These are phyloP conservation scores for Lentinula detonsa DNA, from an alignment of 768 basidiomycete species.

Conservation along the genomic window DNA sequence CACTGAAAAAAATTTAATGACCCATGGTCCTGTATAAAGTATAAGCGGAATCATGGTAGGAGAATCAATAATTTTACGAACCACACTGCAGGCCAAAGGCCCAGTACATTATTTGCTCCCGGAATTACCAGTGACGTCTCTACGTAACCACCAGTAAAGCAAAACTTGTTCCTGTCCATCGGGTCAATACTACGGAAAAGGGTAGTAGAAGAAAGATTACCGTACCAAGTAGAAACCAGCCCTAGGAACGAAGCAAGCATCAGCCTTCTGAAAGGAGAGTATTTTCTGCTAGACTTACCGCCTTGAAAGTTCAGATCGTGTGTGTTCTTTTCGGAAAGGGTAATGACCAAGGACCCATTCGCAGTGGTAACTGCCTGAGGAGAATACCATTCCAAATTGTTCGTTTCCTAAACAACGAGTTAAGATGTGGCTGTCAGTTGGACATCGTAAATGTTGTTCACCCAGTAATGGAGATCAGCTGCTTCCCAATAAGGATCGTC, in stretches of 20 bases:
- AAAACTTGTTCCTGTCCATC: conserved; percentile 74
- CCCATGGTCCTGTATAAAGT: conserved; percentile 33
- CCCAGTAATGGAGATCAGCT: conserved; percentile 76
- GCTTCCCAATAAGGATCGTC: conserved; percentile 71
- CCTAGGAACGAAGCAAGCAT: not conserved
- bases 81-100: conserved; percentile 77
- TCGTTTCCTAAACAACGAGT: conserved; percentile 34
- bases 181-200: conserved; percentile 33
- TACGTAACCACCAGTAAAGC: conserved; percentile 80
- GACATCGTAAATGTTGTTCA: conserved; percentile 12
- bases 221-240: conserved; percentile 13
- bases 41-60: conserved; percentile 16
- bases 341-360: conserved; percentile 68
- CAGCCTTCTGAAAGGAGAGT: not conserved
- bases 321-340: conserved; percentile 49
- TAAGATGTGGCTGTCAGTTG: not conserved
- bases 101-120: conserved; percentile 61
- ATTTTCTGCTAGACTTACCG: conserved; percentile 27
- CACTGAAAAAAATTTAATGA: conserved; percentile 45
- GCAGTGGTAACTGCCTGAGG: conserved; percentile 67
- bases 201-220: conserved; percentile 17
- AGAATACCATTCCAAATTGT: conserved; percentile 86
- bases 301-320: conserved; percentile 70
- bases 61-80: conserved; percentile 28
- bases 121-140: conserved; percentile 61